phyloP scores from a whole-genome alignment of 140 eudicot genomes.

The Ambrosia hybrid region DNA sequence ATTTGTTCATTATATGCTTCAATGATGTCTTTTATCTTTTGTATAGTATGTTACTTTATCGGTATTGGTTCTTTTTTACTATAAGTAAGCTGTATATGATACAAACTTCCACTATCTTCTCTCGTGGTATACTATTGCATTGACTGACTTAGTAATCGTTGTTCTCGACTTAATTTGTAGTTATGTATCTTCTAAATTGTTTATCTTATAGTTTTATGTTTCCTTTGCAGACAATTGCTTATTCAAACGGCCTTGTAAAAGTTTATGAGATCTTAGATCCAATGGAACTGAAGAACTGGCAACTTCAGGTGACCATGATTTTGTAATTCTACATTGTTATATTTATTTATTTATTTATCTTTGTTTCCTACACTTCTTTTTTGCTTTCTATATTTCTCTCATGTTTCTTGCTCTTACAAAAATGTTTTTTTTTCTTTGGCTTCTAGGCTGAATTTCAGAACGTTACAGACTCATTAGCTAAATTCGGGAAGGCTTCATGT shows the following conservation, averaged over 20 bases:
- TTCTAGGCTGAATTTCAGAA: conserved; percentile 88
- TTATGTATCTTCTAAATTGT: background rate
- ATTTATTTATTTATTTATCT: background rate
- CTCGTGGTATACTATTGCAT: background rate
- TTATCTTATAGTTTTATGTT: background rate
- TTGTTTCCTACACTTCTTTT: background rate
- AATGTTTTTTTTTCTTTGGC: conserved; percentile 3
- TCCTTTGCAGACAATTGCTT: conserved; percentile 64
- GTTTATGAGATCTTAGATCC: conserved; percentile 78
- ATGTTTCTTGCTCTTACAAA: conserved; percentile 2
- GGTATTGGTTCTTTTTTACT: no score
- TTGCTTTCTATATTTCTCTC: background rate
- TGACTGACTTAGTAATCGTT: no score
- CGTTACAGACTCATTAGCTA: conserved; percentile 70
- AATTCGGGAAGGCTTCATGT: conserved; percentile 60
- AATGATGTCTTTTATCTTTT: no score
- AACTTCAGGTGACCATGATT: conserved; percentile 71
- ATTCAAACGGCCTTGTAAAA: conserved; percentile 74
- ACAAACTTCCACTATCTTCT: background rate
- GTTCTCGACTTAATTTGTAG: background rate
- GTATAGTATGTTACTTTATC: no score
- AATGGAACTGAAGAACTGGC: conserved; percentile 81
- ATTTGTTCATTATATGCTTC: no score
- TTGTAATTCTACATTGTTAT: conserved; percentile 3
- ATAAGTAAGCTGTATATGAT: background rate